Evolutionary conservation across 805 yeast genomes (phyloP).

Genomic region (Isabelozyma pseudorhagii): DNA sequence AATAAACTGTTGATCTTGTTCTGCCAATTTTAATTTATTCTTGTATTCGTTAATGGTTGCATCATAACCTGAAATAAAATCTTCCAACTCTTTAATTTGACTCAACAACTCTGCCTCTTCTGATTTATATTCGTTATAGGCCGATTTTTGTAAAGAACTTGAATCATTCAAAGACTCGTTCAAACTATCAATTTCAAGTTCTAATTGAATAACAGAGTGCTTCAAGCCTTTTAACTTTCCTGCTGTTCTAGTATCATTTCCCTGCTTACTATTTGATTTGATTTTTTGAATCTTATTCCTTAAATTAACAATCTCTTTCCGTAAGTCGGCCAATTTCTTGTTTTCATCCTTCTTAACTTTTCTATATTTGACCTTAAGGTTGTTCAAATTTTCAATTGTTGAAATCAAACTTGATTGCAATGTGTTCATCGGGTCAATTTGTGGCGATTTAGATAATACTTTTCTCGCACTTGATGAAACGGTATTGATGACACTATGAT

Average conservation of each 20-base stretch:
- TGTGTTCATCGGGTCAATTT: constrained; percentile 25
- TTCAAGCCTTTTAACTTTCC: constrained; percentile 40
- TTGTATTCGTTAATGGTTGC: constrained; percentile 16
- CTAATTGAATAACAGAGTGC: constrained; percentile 37
- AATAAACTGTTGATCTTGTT: constrained; percentile 18
- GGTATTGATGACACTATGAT: constrained; percentile 27
- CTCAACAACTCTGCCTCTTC: constrained; percentile 14
- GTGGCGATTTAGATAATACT: constrained; percentile 23
- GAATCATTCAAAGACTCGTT: constrained; percentile 13
- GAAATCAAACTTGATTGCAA: constrained; percentile 31
- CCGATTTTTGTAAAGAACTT: constrained; percentile 7
- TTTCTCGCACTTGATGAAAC: constrained; percentile 14
- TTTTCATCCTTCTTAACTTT: constrained; percentile 38
- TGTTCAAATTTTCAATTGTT: constrained; percentile 23
- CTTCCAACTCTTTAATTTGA: constrained; percentile 21
- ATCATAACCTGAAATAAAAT: constrained; percentile 20
- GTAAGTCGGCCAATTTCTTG: constrained; percentile 28
- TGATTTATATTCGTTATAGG: constrained; percentile 10
- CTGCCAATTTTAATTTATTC: constrained; percentile 16
- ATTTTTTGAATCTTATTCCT: constrained; percentile 18
- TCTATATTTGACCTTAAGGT: constrained; percentile 20
- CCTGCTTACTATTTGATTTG: constrained; percentile 18
- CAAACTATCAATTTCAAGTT: constrained; percentile 28
- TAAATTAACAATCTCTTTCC: constrained; percentile 30
- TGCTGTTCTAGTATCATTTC: constrained; percentile 26